Conservation (phyloP, 192 early-diverging fungal genomes). For the Spizellomyces sp. region DNA sequence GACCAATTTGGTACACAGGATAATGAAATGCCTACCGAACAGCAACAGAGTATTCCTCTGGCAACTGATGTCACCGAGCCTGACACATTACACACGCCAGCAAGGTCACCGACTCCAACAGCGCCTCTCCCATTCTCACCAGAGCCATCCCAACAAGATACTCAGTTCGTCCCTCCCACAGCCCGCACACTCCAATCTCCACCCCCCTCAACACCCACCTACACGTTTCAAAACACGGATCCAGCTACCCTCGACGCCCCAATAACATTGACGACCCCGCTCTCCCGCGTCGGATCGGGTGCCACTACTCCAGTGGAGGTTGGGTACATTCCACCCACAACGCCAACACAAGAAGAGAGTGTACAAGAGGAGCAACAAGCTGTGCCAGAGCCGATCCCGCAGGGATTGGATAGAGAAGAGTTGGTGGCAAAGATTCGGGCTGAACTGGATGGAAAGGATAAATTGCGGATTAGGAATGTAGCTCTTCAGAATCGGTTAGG, state of each 20-base stretch:
- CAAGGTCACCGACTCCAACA: too few relatives aligned
- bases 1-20: too few relatives aligned
- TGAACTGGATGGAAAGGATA: constrained; percentile 51
- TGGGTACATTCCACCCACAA: background rate
- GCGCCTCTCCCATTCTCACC: too few relatives aligned
- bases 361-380: constrained; percentile 1
- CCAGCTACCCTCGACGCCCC: background rate
- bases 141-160: background rate
- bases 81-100: too few relatives aligned
- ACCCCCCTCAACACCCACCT: constrained; percentile 8
- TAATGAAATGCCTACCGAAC: too few relatives aligned
- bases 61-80: too few relatives aligned
- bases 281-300: background rate
- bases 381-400: background rate
- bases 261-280: background rate
- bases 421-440: constrained; percentile 40
- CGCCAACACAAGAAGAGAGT: background rate
- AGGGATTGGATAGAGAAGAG: constrained; percentile 46
- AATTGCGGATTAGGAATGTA: constrained; percentile 38
- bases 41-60: too few relatives aligned
- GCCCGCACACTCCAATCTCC: constrained; percentile 18
- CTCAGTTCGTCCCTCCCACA: constrained; percentile 18
- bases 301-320: constrained; percentile 7
- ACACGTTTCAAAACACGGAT: constrained; percentile 10
- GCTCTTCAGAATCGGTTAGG: constrained; percentile 56